Percentiles rank a stretch among this genome's conserved stretches.
phyloP scores from a whole-genome alignment of 1,284 basidiomycete genomes.

The Cutaneotrichosporon dermatis region DNA sequence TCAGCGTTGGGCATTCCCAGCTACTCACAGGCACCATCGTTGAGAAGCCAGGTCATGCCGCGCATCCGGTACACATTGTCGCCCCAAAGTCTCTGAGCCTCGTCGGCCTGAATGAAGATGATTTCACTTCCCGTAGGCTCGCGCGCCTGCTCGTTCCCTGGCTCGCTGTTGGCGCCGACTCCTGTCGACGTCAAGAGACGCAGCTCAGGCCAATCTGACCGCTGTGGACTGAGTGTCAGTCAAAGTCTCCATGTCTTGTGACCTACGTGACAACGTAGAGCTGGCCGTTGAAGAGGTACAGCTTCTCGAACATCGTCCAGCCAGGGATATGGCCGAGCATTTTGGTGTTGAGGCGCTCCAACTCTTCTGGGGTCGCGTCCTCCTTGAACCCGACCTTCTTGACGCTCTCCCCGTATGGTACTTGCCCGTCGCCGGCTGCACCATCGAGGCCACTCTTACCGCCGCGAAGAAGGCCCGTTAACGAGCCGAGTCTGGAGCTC shows the following conservation, averaged over 20 bases:
- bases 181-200: slow-evolving; percentile 66
- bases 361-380: slow-evolving; percentile 23
- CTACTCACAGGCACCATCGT: slow-evolving; percentile 48
- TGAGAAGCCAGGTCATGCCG: slow-evolving; percentile 58
- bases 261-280: slow-evolving; percentile 60
- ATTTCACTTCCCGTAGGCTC: slow-evolving; percentile 60
- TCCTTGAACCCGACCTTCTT: slow-evolving; percentile 12
- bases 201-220: slow-evolving; percentile 57
- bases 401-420: slow-evolving; percentile 10
- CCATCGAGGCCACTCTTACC: background rate
- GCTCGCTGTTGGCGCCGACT: slow-evolving; percentile 57
- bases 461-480: too few species aligned
- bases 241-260: slow-evolving; percentile 26
- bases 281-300: slow-evolving; percentile 71
- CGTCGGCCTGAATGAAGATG: slow-evolving; percentile 55
- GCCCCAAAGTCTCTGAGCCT: slow-evolving; percentile 64
- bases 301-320: slow-evolving; percentile 45
- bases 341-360: slow-evolving; percentile 24
- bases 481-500: too few species aligned
- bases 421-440: too few species aligned
- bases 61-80: slow-evolving; percentile 60
- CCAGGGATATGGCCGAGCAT: slow-evolving; percentile 41
- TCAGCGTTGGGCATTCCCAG: background rate
- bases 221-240: slow-evolving; percentile 23
- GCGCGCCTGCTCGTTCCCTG: slow-evolving; percentile 61